Evolutionary conservation across 371 early-diverging fungal genomes (phyloP), one percentile per base, ranked within the genome.

Genomic region (Mucor indicus): DNA sequence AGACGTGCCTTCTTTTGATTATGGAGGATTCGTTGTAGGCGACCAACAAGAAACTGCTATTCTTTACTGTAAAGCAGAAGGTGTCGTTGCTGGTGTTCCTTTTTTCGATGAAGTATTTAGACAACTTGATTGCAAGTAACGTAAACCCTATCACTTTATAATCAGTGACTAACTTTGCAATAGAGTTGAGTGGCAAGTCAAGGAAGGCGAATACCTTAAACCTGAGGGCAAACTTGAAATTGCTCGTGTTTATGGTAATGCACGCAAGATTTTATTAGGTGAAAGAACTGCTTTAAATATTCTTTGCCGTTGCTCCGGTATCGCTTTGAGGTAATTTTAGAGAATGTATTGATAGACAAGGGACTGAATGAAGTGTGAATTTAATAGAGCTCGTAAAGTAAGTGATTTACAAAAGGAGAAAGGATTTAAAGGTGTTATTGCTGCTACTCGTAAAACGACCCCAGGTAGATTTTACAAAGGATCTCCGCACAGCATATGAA

Each of bases 401-500:
- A 63, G 64, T 23, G 60, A 79, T 9, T 45, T 95, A 24, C 89
- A 91, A 55, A 79, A 89, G 20, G 57, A 73, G 38, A 72, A 83
- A 25, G 80, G 80, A 1, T 98, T 89, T 73, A 67, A 80, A 21
- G 98, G 98, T 32, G 72, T 91, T 3, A 84, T 98, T 62, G 95
- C 96, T 12, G 98, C 95, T 15, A 98, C 97, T 6, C 85, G 98
- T 51, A 98, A 98, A 68, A 96, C 96, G n/a, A 98, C 98, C 3
- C 98, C 98, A 21, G 95, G 92, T 87, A 78, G 44, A 27, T 30
- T 30, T 21, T 16, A 23, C 12, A 21, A 21, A 12, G 21, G 7
- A 38, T 20, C n/a, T 45, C 45, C 24, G 21, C 20, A 20, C 11
- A 22, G 33, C 20, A 32, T 31, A 24, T 36, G 12, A 40, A 48